phyloP scores from a whole-genome alignment of 2,329 filamentous ascomycete species.

The Xylaria sp. region DNA sequence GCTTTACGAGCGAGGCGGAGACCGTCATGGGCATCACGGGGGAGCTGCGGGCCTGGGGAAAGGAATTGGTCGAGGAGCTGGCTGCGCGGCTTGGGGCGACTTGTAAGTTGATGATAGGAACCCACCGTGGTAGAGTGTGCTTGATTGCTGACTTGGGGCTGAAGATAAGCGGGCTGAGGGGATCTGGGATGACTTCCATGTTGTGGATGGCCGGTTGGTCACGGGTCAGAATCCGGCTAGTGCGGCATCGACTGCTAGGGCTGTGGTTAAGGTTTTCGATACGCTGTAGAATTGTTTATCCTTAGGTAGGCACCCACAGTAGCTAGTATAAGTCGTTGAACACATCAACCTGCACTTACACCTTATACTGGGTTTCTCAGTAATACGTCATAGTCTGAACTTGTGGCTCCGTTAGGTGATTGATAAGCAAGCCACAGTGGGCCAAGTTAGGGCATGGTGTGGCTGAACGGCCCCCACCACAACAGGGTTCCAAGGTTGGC shows the following conservation, averaged over 20 bases:
- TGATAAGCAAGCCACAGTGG: conserved; percentile 11
- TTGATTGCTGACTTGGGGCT: conserved; percentile 40
- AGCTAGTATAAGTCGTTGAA: too few relatives aligned
- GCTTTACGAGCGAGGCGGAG: conserved; percentile 49
- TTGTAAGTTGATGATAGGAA: conserved; percentile 14
- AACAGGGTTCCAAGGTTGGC: not conserved
- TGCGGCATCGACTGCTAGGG: conserved; percentile 45
- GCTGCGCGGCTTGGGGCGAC: conserved; percentile 31
- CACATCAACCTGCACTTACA: too few relatives aligned
- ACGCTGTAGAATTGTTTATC: conserved; percentile 36
- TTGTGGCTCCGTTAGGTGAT: too few relatives aligned
- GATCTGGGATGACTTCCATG: conserved; percentile 40
- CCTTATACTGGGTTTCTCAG: too few relatives aligned
- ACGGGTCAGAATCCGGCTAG: conserved; percentile 51
- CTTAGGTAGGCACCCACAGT: too few relatives aligned
- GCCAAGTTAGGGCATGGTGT: conserved; percentile 13
- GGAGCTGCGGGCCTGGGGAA: conserved; percentile 41
- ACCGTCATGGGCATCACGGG: conserved; percentile 42
- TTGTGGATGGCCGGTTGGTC: conserved; percentile 46
- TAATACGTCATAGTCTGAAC: too few relatives aligned
- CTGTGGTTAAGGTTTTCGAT: conserved; percentile 47
- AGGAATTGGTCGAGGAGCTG: conserved; percentile 43
- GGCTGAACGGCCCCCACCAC: not conserved
- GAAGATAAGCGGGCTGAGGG: conserved; percentile 31
- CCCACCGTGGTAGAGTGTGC: conserved; percentile 15